Conservation (phyloP, 176 grass and related monocot genomes). For the Pontederia paniculata region DNA sequence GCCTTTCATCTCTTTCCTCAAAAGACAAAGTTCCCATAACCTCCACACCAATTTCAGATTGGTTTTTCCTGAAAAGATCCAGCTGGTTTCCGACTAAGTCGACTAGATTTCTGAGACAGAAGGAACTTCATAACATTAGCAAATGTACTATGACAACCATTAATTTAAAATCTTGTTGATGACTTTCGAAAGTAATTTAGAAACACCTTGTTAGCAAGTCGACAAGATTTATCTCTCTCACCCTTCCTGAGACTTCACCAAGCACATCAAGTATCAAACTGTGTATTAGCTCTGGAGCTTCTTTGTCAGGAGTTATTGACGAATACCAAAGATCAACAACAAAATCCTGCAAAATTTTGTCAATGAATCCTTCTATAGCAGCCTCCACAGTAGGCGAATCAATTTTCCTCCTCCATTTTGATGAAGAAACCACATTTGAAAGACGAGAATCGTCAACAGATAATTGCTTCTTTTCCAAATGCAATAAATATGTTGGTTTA, state of each 20-base stretch:
- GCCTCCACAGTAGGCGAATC: constrained; percentile 64
- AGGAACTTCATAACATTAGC: background rate
- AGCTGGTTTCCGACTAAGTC: constrained; percentile 80
- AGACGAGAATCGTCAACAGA: constrained; percentile 58
- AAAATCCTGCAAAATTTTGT: constrained; percentile 85
- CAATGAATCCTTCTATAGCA: constrained; percentile 74
- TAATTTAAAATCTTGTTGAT: background rate
- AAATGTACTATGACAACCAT: background rate
- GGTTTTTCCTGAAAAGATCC: constrained; percentile 82
- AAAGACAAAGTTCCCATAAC: constrained; percentile 85
- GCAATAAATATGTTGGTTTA: constrained; percentile 63
- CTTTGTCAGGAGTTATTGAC: constrained; percentile 72
- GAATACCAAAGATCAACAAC: constrained; percentile 86
- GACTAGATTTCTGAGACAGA: constrained; percentile 56
- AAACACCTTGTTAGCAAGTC: constrained; percentile 84
- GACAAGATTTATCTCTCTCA: constrained; percentile 83
- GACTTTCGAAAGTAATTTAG: constrained; percentile 5
- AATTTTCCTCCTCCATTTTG: constrained; percentile 91
- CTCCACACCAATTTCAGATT: constrained; percentile 65
- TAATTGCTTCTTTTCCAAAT: constrained; percentile 57
- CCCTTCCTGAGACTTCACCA: constrained; percentile 72
- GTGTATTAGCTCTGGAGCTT: constrained; percentile 81
- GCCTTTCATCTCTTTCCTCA: constrained; percentile 89
- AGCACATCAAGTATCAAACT: constrained; percentile 72
- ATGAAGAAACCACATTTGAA: constrained; percentile 41